Percentiles rank a stretch among this genome's conserved stretches.
phyloP scores from a whole-genome alignment of 148 eudicot species.

The Rhododendron ovatum region DNA sequence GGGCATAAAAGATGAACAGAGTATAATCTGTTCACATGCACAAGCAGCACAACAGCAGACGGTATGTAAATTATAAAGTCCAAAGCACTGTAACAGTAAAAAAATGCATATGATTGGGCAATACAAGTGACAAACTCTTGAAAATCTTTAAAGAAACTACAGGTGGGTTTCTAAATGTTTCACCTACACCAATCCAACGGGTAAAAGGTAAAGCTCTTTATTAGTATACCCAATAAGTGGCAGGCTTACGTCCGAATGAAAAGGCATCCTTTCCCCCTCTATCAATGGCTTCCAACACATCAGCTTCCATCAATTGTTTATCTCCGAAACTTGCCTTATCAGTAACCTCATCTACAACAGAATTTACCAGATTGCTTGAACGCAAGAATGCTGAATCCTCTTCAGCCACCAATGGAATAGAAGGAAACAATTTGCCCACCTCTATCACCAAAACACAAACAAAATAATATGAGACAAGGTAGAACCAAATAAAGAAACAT shows the following conservation, averaged over 20 bases:
- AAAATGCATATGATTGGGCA: neutral
- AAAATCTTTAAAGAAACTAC: neutral
- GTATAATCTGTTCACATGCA: neutral
- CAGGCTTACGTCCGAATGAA: constrained; percentile 61
- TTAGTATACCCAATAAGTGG: constrained; percentile 84
- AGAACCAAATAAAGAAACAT: neutral
- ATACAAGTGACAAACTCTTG: neutral
- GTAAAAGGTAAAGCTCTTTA: neutral
- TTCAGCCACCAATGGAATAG: constrained; percentile 95
- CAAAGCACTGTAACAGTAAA: neutral
- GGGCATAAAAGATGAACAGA: neutral
- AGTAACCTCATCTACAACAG: constrained; percentile 57
- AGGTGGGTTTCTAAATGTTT: neutral
- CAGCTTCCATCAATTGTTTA: constrained; percentile 43
- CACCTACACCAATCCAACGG: neutral
- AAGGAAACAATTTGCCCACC: constrained; percentile 61
- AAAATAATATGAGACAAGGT: constrained; percentile 2
- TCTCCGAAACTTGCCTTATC: constrained; percentile 33
- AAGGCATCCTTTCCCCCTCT: constrained; percentile 73
- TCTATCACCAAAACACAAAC: constrained; percentile 35
- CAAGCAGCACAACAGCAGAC: neutral
- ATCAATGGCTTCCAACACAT: constrained; percentile 88
- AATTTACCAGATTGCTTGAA: constrained; percentile 58
- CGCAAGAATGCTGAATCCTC: constrained; percentile 88
- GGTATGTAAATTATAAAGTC: neutral